These are phyloP conservation scores for Penicillium polonicum DNA, from an alignment of 2,329 filamentous ascomycete species.

Conservation along the genomic window DNA sequence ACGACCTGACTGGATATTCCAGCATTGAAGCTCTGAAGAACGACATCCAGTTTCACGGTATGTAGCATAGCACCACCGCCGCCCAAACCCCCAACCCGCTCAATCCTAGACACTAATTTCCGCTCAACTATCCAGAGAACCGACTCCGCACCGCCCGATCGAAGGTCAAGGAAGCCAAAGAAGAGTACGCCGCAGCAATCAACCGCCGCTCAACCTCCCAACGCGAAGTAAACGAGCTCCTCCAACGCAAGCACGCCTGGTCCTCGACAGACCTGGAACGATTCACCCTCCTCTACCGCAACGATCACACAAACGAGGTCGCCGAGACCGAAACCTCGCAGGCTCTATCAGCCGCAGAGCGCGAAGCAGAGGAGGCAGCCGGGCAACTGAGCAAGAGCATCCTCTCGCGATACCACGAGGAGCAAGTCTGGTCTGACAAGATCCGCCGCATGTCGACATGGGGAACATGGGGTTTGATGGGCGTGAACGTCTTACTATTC, in stretches of 20 bases:
- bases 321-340: constrained; percentile 72
- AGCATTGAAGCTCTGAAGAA: constrained; percentile 82
- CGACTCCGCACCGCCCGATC: constrained; percentile 56
- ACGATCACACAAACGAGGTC: constrained; percentile 90
- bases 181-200: constrained; percentile 78
- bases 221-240: constrained; percentile 89
- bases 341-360: constrained; percentile 71
- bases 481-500: constrained; percentile 87
- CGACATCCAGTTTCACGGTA: constrained; percentile 69
- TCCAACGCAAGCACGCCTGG: constrained; percentile 94
- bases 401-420: constrained; percentile 90
- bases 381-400: constrained; percentile 77
- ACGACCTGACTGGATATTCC: constrained; percentile 91
- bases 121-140: constrained; percentile 45
- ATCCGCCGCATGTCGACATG: constrained; percentile 95
- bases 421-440: constrained; percentile 98
- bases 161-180: constrained; percentile 69
- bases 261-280: constrained; percentile 81
- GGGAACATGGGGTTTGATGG: constrained; percentile 98
- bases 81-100: too few species aligned
- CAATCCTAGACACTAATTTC: constrained; percentile 1
- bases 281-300: constrained; percentile 88
- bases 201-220: constrained; percentile 81
- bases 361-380: constrained; percentile 73
- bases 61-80: constrained; percentile 8